A percentile compares a stretch with the other conserved stretches of the same genome.
These are phyloP conservation scores for barrel medic (Medicago truncatula) DNA, from an alignment of 306 rosid species.

Conservation along the genomic window DNA sequence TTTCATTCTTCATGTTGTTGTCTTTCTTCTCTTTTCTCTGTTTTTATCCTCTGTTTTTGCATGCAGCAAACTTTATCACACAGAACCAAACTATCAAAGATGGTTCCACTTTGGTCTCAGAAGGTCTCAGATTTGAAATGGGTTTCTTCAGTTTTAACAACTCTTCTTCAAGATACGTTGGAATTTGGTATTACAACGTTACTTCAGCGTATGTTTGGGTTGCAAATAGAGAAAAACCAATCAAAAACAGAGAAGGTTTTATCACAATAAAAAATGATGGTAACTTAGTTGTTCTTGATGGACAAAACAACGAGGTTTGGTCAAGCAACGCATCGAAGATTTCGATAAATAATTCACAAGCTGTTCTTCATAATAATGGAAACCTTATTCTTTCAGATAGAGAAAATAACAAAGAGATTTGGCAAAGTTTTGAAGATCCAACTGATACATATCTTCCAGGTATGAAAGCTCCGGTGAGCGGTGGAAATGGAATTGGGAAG, in stretches of 20 bases:
- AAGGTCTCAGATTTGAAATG: conserved; percentile 46
- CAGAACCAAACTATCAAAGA: conserved; percentile 30
- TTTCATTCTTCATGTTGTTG: conserved; percentile 9
- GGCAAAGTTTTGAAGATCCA: conserved; percentile 72
- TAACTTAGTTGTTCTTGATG: conserved; percentile 57
- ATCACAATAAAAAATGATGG: conserved; percentile 56
- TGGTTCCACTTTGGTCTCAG: conserved; percentile 50
- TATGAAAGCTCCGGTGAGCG: conserved; percentile 53
- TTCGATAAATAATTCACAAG: conserved; percentile 34
- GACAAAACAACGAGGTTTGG: conserved; percentile 52
- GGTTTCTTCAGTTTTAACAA: conserved; percentile 67
- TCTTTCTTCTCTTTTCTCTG: conserved; percentile 36
- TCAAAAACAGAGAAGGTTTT: conserved; percentile 49
- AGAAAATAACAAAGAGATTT: not conserved
- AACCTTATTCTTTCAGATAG: conserved; percentile 50
- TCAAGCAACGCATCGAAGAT: conserved; percentile 43
- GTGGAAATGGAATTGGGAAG: not conserved
- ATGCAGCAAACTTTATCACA: conserved; percentile 54
- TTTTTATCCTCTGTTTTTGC: conserved; percentile 48
- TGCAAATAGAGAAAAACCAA: conserved; percentile 69
- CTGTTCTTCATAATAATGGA: conserved; percentile 52
- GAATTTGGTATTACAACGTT: conserved; percentile 67
- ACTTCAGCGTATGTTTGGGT: conserved; percentile 58
- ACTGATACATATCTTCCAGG: conserved; percentile 74
- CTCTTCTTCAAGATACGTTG: conserved; percentile 62